These are phyloP conservation scores for Cladophialophora exuberans DNA, from an alignment of 2,329 filamentous ascomycete genomes.

Conservation along the genomic window DNA sequence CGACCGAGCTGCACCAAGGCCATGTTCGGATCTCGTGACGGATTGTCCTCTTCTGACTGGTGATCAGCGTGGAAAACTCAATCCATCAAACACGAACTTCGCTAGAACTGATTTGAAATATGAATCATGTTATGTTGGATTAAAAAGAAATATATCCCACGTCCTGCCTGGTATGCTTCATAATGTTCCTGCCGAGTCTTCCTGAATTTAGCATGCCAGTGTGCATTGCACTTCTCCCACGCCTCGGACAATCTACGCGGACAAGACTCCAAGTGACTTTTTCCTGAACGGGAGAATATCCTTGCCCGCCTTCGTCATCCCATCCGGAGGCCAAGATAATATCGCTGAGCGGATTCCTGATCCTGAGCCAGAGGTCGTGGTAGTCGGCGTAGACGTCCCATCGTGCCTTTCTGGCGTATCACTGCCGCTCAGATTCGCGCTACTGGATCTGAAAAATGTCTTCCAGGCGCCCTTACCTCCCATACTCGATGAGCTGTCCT, in stretches of 20 bases:
- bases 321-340: slow-evolving; percentile 9
- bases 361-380: not conserved
- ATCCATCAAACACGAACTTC: no score
- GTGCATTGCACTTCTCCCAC: not conserved
- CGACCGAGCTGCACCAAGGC: not conserved
- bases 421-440: slow-evolving; percentile 39
- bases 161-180: no score
- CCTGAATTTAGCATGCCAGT: no score
- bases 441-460: slow-evolving; percentile 50
- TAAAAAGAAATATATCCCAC: slow-evolving; percentile 4
- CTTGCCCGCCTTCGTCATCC: slow-evolving; percentile 25
- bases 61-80: no score
- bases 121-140: no score
- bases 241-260: not conserved
- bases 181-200: no score
- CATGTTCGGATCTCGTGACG: slow-evolving; percentile 8
- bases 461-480: slow-evolving; percentile 29
- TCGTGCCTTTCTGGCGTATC: slow-evolving; percentile 6
- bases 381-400: not conserved
- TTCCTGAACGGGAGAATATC: slow-evolving; percentile 31
- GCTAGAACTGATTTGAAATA: no score
- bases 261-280: slow-evolving; percentile 26
- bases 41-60: slow-evolving; percentile 13
- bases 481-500: slow-evolving; percentile 17
- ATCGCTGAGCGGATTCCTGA: not conserved